These are phyloP conservation scores for Phaeosphaeria sp. DNA, from an alignment of 2,329 filamentous ascomycete genomes.

Conservation along the genomic window DNA sequence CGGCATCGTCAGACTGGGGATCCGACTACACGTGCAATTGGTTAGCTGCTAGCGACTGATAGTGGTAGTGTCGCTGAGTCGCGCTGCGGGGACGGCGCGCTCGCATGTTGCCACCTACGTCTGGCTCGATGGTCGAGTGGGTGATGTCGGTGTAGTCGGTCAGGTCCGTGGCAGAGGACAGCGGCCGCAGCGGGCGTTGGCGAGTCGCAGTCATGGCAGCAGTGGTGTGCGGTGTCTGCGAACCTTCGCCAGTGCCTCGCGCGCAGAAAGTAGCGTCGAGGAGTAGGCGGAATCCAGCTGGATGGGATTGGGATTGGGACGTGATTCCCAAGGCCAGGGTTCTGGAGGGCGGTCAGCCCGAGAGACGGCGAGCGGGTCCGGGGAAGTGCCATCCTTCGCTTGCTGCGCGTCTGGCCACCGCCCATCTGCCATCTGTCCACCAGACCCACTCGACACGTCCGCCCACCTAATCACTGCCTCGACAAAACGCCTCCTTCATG, in stretches of 20 bases:
- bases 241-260: background rate
- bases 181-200: slow-evolving; percentile 17
- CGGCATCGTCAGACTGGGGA: slow-evolving; percentile 36
- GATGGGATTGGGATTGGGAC: slow-evolving; percentile 10
- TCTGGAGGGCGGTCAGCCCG: slow-evolving; percentile 22
- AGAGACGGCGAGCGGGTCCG: slow-evolving; percentile 16
- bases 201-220: slow-evolving; percentile 13
- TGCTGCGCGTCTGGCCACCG: slow-evolving; percentile 2
- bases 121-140: slow-evolving; percentile 21
- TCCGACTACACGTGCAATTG: slow-evolving; percentile 33
- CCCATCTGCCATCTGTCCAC: slow-evolving; percentile 11
- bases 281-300: slow-evolving; percentile 1
- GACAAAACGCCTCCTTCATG: slow-evolving; percentile 11
- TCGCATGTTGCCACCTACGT: slow-evolving; percentile 17
- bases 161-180: slow-evolving; percentile 28
- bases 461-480: slow-evolving; percentile 13
- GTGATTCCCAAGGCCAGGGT: slow-evolving; percentile 23
- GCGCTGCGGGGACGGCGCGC: slow-evolving; percentile 9
- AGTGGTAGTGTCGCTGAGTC: slow-evolving; percentile 7
- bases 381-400: slow-evolving; percentile 10
- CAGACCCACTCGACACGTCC: slow-evolving; percentile 8
- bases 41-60: slow-evolving; percentile 22
- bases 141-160: slow-evolving; percentile 27
- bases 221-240: background rate
- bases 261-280: background rate